Percentiles rank a stretch among this genome's conserved stretches.
These are phyloP conservation scores for Magnusiomyces sp. DNA, from an alignment of 1,139 yeast genomes.

Conservation along the genomic window DNA sequence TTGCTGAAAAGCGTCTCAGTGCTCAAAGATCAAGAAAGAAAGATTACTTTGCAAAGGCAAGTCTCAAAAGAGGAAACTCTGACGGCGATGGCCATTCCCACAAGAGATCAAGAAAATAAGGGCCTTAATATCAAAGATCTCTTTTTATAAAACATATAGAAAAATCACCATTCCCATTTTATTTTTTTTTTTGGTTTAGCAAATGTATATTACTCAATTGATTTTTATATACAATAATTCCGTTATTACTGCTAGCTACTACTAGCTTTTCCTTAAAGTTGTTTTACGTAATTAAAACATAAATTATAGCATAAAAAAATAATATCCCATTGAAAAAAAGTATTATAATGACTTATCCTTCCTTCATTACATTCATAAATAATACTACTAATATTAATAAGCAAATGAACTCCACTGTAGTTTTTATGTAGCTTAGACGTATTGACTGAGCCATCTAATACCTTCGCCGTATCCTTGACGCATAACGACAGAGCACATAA, in stretches of 20 bases:
- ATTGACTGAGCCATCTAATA: conserved; percentile 92
- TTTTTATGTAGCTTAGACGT: conserved; percentile 42
- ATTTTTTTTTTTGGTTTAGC: too few species aligned
- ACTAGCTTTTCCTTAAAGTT: too few species aligned
- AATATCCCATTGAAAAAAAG: too few species aligned
- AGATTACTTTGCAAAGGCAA: conserved; percentile 70
- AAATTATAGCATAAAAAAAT: too few species aligned
- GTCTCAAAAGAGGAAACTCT: conserved; percentile 49
- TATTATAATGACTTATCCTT: too few species aligned
- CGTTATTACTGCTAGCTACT: too few species aligned
- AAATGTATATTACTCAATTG: too few species aligned
- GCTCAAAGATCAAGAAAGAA: conserved; percentile 41
- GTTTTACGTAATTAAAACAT: too few species aligned
- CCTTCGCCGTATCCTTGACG: conserved; percentile 96
- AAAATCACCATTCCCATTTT: not conserved
- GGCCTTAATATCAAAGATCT: not conserved
- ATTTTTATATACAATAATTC: too few species aligned
- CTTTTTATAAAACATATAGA: not conserved
- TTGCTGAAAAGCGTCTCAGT: conserved; percentile 49
- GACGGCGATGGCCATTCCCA: conserved; percentile 17
- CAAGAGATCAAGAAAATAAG: conserved; percentile 12
- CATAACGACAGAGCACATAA: conserved; percentile 96
- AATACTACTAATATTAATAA: too few species aligned
- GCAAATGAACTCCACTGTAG: too few species aligned
- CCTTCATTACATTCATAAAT: too few species aligned